These are phyloP conservation scores for Russula sp. DNA, from an alignment of 768 basidiomycete genomes.

Conservation along the genomic window DNA sequence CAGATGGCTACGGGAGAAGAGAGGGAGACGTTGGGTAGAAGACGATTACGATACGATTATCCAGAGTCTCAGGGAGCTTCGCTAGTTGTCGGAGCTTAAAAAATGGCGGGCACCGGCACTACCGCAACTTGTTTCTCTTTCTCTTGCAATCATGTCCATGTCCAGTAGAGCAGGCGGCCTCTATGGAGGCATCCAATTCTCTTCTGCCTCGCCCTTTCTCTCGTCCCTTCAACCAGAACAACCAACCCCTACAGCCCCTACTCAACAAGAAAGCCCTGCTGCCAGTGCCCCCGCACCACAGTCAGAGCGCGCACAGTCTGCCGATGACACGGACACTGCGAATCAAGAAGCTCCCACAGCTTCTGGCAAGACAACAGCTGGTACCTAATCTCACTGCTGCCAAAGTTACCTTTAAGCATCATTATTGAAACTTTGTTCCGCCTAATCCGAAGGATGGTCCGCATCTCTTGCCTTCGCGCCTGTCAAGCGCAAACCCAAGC, in stretches of 20 bases:
- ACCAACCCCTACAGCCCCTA: constrained; percentile 26
- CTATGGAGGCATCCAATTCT: constrained; percentile 84
- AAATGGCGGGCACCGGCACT: not conserved
- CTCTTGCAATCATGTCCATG: constrained; percentile 35
- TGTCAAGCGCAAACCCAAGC: constrained; percentile 54
- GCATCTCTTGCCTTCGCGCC: constrained; percentile 86
- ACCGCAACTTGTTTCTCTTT: not conserved
- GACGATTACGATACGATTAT: constrained; percentile 32
- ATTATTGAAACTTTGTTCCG: constrained; percentile 19
- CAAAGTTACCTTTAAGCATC: constrained; percentile 21
- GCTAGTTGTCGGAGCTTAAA: constrained; percentile 3
- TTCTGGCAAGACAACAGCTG: constrained; percentile 45
- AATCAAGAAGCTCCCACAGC: constrained; percentile 28
- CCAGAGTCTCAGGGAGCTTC: constrained; percentile 27
- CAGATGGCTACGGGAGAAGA: constrained; percentile 37
- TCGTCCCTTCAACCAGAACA: constrained; percentile 35
- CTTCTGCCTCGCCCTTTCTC: constrained; percentile 51
- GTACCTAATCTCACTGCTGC: constrained; percentile 44
- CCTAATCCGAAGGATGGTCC: constrained; percentile 65
- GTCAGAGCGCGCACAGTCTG: constrained; percentile 27
- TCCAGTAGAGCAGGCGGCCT: constrained; percentile 76
- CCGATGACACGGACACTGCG: constrained; percentile 17
- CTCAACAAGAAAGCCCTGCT: constrained; percentile 25
- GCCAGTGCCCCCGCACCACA: constrained; percentile 24
- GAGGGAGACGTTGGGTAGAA: constrained; percentile 32